Percentiles rank a stretch among this genome's conserved stretches.
phyloP scores from a whole-genome alignment of 495 filamentous ascomycete species.

The Copromyces sp. region DNA sequence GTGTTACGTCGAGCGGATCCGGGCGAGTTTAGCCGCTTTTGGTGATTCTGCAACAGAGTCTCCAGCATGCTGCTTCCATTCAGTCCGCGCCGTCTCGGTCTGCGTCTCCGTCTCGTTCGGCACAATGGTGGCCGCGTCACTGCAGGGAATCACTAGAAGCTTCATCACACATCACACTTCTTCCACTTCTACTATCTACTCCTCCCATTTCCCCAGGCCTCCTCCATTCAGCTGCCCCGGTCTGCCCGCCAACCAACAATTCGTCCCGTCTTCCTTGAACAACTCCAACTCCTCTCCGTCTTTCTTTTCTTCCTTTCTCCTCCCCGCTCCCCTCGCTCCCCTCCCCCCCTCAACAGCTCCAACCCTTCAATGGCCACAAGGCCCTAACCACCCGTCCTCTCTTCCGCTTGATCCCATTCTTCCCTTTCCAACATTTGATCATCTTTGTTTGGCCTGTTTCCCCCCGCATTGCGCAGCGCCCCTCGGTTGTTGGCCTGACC shows the following conservation, averaged over 20 bases:
- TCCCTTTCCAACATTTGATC: conserved; percentile 1
- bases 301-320: background rate
- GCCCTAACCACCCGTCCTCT: background rate
- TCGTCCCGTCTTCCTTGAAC: background rate
- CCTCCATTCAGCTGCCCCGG: background rate
- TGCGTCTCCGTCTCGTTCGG: background rate
- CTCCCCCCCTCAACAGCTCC: background rate
- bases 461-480: background rate
- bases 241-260: background rate
- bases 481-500: conserved; percentile 6
- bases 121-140: background rate
- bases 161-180: background rate
- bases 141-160: background rate
- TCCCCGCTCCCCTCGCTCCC: background rate
- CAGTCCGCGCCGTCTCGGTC: background rate
- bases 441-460: background rate
- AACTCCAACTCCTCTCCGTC: background rate
- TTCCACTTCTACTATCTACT: background rate
- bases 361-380: background rate
- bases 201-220: background rate
- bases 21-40: background rate
- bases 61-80: background rate
- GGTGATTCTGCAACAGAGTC: background rate
- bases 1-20: background rate
- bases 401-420: background rate